Conservation (phyloP, 179 eudicot species). For the Beta macrorhiza region DNA sequence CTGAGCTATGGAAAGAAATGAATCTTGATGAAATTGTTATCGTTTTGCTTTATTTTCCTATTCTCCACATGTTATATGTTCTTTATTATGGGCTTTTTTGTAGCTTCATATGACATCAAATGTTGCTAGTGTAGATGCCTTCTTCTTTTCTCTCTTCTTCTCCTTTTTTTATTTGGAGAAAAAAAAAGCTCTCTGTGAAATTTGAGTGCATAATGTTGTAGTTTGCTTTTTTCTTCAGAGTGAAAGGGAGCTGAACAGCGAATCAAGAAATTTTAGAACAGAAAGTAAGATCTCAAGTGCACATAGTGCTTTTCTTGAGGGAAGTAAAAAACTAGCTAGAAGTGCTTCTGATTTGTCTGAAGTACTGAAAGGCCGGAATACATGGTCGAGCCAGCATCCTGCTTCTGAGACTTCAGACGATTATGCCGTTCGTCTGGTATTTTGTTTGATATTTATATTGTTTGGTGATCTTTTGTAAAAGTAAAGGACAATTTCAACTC, state of each 20-base stretch:
- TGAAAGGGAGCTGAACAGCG: conserved; percentile 40
- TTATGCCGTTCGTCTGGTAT: conserved; percentile 44
- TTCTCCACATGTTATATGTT: not conserved
- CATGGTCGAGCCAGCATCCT: conserved; percentile 33
- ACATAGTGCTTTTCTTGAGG: conserved; percentile 14
- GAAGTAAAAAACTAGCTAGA: conserved; percentile 29
- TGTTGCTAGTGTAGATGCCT: conserved; percentile 3
- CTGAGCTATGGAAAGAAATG: not conserved
- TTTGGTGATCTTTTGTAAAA: not conserved
- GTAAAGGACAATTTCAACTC: not conserved
- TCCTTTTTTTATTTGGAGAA: too few relatives aligned
- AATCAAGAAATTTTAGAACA: conserved; percentile 24
- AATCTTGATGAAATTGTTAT: not conserved
- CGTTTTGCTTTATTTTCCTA: not conserved
- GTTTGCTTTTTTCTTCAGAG: conserved; percentile 28
- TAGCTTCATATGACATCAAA: not conserved
- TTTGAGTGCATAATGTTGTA: not conserved
- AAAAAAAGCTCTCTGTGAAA: not conserved
- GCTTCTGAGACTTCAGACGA: conserved; percentile 47
- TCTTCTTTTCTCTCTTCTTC: not conserved
- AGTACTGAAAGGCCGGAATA: conserved; percentile 30
- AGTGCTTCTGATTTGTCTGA: conserved; percentile 41
- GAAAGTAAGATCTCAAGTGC: conserved; percentile 26
- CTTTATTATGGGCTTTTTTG: not conserved
- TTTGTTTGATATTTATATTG: not conserved